Conservation (phyloP, 1,284 basidiomycete genomes). For the Tilletia indica region DNA sequence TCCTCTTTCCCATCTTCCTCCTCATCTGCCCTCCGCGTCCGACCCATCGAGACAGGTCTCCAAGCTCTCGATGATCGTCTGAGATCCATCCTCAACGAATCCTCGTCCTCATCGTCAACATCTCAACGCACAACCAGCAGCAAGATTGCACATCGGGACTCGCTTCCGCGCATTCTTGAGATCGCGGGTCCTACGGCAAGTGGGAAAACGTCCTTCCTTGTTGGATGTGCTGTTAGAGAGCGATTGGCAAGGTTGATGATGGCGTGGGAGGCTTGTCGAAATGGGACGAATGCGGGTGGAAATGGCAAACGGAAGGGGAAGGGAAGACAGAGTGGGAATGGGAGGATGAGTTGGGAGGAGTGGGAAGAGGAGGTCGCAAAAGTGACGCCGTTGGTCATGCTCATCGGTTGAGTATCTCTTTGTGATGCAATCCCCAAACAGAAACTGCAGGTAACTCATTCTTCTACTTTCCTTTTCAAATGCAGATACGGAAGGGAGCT, state of each 20-base stretch:
- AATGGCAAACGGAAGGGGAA: neutral
- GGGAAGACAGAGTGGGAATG: neutral
- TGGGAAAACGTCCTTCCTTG: conserved; percentile 2
- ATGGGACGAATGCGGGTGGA: neutral
- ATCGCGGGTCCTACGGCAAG: conserved; percentile 10
- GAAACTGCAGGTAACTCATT: neutral
- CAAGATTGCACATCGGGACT: neutral
- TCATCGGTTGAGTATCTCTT: conserved; percentile 6
- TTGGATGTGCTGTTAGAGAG: neutral
- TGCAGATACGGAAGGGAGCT: conserved; percentile 11
- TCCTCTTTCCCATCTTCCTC: neutral
- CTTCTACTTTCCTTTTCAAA: neutral
- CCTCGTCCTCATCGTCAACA: neutral
- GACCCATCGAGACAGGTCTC: neutral
- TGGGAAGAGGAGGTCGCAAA: neutral
- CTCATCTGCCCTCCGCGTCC: neutral
- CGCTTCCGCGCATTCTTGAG: neutral
- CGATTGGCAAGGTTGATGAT: neutral
- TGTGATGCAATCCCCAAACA: neutral
- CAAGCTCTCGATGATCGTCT: neutral
- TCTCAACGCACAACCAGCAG: neutral
- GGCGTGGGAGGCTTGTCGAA: too few relatives aligned
- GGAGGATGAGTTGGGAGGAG: neutral
- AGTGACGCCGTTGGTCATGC: neutral
- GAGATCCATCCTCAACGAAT: neutral